Evolutionary conservation across 495 filamentous ascomycete genomes (phyloP).

Genomic region (Copromyces sp.): DNA sequence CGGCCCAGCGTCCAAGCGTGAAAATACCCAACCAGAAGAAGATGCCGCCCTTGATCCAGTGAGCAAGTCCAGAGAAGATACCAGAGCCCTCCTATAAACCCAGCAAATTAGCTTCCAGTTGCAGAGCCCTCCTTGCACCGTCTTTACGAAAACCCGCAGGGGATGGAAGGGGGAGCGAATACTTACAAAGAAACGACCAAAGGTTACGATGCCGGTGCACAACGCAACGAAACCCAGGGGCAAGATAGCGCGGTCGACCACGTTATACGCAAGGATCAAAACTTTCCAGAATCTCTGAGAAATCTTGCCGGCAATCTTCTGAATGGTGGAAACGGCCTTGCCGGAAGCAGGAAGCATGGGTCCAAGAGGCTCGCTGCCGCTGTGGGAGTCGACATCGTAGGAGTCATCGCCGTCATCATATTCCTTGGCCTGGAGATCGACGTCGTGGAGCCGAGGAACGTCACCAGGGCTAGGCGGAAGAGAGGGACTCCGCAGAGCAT

Average conservation of each 20-base stretch:
- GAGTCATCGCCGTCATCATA: constrained; percentile 35
- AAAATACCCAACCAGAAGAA: constrained; percentile 92
- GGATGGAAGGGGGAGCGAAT: not conserved
- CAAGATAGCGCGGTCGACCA: constrained; percentile 37
- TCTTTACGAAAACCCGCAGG: not conserved
- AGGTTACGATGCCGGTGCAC: constrained; percentile 49
- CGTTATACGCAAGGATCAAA: constrained; percentile 30
- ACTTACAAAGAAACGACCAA: constrained; percentile 49
- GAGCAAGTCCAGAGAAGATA: constrained; percentile 70
- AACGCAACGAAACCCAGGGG: constrained; percentile 48
- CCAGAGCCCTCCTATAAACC: constrained; percentile 12
- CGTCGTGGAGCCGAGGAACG: constrained; percentile 28
- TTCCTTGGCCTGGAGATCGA: constrained; percentile 27
- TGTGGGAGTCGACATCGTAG: constrained; percentile 19
- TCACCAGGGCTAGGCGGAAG: constrained; percentile 47
- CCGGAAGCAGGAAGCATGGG: constrained; percentile 9
- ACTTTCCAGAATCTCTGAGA: constrained; percentile 34
- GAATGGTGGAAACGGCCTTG: constrained; percentile 15
- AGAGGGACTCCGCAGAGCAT: constrained; percentile 55
- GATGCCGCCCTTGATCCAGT: constrained; percentile 94
- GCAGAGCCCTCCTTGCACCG: constrained; percentile 39
- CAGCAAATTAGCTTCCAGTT: not conserved
- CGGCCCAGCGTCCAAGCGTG: constrained; percentile 82
- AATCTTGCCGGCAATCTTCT: constrained; percentile 25
- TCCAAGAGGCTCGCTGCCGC: constrained; percentile 11